Conservation (phyloP, 2,329 filamentous ascomycete species). For the Cordyceps pruinosa region DNA sequence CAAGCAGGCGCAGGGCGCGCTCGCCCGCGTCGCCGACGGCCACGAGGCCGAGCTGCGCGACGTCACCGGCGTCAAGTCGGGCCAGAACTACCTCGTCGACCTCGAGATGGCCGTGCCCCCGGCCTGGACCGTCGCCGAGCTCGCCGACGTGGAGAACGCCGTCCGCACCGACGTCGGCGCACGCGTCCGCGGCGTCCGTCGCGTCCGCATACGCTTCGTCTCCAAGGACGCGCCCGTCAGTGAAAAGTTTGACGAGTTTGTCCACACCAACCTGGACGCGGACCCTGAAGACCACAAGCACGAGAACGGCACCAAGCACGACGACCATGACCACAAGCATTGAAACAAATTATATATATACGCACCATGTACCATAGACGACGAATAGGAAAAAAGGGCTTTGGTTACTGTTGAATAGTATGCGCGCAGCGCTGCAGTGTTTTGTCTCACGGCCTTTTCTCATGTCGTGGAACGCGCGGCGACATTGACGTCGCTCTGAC, state of each 20-base stretch:
- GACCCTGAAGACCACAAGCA: slow-evolving; percentile 43
- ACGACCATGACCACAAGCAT: slow-evolving; percentile 10
- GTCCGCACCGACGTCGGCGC: slow-evolving; percentile 66
- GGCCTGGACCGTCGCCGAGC: slow-evolving; percentile 66
- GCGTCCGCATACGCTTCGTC: slow-evolving; percentile 78
- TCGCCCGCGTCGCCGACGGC: slow-evolving; percentile 47
- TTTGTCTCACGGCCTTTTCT: background rate
- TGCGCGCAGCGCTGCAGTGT: background rate
- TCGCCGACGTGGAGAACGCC: slow-evolving; percentile 62
- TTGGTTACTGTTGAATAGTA: background rate
- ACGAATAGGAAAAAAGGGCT: too few relatives aligned
- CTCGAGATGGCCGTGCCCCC: slow-evolving; percentile 76
- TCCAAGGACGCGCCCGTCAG: slow-evolving; percentile 53
- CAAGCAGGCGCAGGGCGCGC: slow-evolving; percentile 54
- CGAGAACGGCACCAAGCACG: background rate
- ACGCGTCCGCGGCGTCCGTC: slow-evolving; percentile 76
- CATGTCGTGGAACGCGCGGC: background rate
- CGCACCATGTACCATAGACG: background rate
- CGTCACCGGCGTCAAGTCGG: slow-evolving; percentile 86
- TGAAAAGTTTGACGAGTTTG: slow-evolving; percentile 71
- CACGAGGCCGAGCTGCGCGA: slow-evolving; percentile 64
- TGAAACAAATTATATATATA: background rate
- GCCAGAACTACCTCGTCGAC: slow-evolving; percentile 93
- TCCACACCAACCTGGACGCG: slow-evolving; percentile 56
- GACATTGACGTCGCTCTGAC: background rate